Base-by-base conservation (phyloP, 331 rosid species). In the Ulmus americana region DNA sequence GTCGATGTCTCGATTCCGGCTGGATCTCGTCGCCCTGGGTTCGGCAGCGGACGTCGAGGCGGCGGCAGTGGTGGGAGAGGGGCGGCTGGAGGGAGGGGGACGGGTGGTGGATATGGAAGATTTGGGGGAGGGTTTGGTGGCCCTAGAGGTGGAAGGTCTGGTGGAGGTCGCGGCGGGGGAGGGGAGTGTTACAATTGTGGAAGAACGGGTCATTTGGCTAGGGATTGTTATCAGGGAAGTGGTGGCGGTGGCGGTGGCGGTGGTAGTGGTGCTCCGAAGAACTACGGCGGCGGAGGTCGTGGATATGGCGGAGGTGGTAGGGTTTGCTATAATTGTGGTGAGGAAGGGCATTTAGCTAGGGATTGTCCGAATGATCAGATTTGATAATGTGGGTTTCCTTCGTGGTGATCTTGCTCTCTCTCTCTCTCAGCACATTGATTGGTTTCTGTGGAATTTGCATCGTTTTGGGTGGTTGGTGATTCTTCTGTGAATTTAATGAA, bases 341-440 rank as follows among this genome's bases (percentile, higher is more conserved):
- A 82, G 73, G 87, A 80, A 77, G 96, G 96, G 59, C 96, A 89
- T 82, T 84, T 82, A 76, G 91, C 91, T n/a, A 81, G 96, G 75
- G 95, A 89, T 20, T 84, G 95, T 61, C 82, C 68, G 35, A 75
- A 66, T 52, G 72, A 42, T 46, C 81, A 74, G 64, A 71, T 77
- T 13, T 82, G 85, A 80, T 65, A 59, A 74, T 52, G 5, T 10
- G 65, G 59, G 6, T 64, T 40, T 53, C 42, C 20, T 47, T 39
- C 43, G 47, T 43, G 58, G 39, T 44, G 55, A 13, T 47, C 20
- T 55, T 57, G 61, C 35, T 35, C 50, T 45, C 48, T 40, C 50
- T 51, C 48, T 56, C 16, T 11, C 16, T 58, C 8, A 0, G 39
- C 52, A 6, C 39, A 61, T 61, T 35, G 42, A 46, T 57, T 35